Evolutionary conservation across 257 asterid genomes (phyloP).

Genomic region (Striga asiatica): DNA sequence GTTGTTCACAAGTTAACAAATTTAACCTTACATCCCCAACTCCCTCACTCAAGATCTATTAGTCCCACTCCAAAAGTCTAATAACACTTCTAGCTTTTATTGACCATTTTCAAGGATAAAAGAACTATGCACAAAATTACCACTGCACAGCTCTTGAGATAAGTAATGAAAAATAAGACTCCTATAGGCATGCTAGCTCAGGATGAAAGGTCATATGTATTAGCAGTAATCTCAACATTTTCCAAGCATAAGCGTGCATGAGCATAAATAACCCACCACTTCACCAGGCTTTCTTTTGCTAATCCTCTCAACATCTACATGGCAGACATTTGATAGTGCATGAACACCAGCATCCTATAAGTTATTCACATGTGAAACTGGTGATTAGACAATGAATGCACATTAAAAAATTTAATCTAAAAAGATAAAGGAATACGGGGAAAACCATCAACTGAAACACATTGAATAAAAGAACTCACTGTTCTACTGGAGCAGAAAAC

Average conservation of each 20-base stretch:
- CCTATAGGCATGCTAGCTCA: too few species aligned
- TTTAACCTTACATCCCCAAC: background rate
- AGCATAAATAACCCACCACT: constrained; percentile 40
- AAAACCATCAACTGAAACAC: background rate
- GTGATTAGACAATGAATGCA: background rate
- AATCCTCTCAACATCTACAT: constrained; percentile 33
- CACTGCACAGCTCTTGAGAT: too few species aligned
- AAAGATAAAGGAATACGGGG: background rate
- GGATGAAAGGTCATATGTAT: too few species aligned
- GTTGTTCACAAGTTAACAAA: background rate
- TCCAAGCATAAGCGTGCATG: background rate
- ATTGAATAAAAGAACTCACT: constrained; percentile 34
- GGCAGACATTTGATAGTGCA: constrained; percentile 30
- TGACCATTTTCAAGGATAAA: too few species aligned
- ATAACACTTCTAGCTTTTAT: too few species aligned
- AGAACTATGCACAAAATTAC: too few species aligned
- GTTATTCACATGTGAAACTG: background rate
- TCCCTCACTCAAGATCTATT: background rate
- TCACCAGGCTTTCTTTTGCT: constrained; percentile 93
- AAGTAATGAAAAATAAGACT: too few species aligned
- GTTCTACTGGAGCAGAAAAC: constrained; percentile 87
- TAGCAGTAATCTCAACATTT: too few species aligned
- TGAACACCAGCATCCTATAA: constrained; percentile 93
- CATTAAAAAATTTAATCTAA: background rate
- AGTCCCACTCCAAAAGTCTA: background rate